Percentiles rank a stretch among this genome's conserved stretches.
These are phyloP conservation scores for Marvania coccoides DNA, from an alignment of 139 green algal genomes.

Conservation along the genomic window DNA sequence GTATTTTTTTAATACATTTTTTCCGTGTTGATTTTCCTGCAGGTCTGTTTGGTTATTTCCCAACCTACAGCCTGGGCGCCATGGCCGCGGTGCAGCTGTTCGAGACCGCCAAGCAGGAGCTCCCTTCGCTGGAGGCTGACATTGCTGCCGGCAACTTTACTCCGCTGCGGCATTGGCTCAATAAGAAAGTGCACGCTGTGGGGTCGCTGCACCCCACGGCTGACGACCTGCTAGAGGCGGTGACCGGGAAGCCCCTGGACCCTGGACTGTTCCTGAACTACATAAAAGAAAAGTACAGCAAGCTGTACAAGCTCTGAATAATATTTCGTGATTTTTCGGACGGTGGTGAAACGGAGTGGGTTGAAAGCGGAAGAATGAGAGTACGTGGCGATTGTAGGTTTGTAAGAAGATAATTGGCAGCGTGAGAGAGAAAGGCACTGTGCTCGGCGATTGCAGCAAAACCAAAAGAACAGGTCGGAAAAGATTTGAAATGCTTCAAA, in stretches of 20 bases:
- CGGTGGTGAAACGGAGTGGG: no score
- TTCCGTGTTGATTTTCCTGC: neutral
- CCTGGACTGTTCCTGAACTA: slow-evolving; percentile 68
- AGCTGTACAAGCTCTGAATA: slow-evolving; percentile 66
- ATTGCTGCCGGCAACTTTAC: slow-evolving; percentile 69
- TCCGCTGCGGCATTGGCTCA: slow-evolving; percentile 66
- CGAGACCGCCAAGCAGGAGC: slow-evolving; percentile 27
- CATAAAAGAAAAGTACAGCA: slow-evolving; percentile 69
- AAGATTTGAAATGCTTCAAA: no score
- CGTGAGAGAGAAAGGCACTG: no score
- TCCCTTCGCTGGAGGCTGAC: slow-evolving; percentile 57
- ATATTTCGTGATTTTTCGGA: no score
- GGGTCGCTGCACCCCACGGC: slow-evolving; percentile 59
- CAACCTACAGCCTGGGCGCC: slow-evolving; percentile 76
- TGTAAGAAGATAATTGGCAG: no score
- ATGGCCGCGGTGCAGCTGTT: slow-evolving; percentile 75
- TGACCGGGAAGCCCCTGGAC: slow-evolving; percentile 66
- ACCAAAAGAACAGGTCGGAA: no score
- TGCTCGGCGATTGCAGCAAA: neutral
- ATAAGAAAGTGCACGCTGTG: slow-evolving; percentile 67
- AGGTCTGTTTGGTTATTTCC: slow-evolving; percentile 78
- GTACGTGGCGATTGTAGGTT: no score
- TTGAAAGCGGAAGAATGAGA: no score
- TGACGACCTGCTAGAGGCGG: slow-evolving; percentile 74
- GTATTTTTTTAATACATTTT: neutral